Base-by-base conservation (phyloP, 176 grass and related monocot species). In the Oryza brachyantha region DNA sequence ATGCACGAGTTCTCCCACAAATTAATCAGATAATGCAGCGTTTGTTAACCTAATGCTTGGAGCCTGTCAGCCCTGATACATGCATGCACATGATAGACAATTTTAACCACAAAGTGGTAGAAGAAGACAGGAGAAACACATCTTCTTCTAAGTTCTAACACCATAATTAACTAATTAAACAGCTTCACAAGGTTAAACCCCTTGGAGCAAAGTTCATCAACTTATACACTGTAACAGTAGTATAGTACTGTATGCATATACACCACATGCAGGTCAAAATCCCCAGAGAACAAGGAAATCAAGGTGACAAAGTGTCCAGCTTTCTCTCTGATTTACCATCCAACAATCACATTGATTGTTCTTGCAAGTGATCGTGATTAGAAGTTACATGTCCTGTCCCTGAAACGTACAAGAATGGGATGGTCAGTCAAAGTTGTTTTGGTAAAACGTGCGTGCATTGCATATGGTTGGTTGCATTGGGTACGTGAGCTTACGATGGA, bases 401-500 rank as follows among this genome's bases (percentile, higher is more conserved):
- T 81, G 36, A 48, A 64, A 2, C 27, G 41, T 50, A 3, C 9
- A 62, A 52, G 35, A 66, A 31, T 60, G 7, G 46, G 39, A 57
- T 13, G 21, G 21, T 75, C 11, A 86, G 60, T 67, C 68, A 39
- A 75, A 80, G 4, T 26, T 66, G 21, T 29, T n/a, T n/a, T 39
- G 13, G 21, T 29, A 21, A 42, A 75, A 67, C 24, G 8, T 69
- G 38, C 22, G 2, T 34, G 31, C 58, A 19, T 40, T 34, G 31
- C 58, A 19, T 40, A 26, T 32, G 68, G 16, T 86, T 37, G 17
- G 36, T 10, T 16, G 32, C 22, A 24, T 24, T 57, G 52, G 17
- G 2, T 52, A 52, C 46, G 46, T 57, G 37, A 17, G 76, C 81
- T 87, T 70, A 84, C 89, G 48, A 90, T 83, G 35, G 95, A 97